phyloP scores from a whole-genome alignment of 352 stramenopile species.

The Pythium aphanidermatum region DNA sequence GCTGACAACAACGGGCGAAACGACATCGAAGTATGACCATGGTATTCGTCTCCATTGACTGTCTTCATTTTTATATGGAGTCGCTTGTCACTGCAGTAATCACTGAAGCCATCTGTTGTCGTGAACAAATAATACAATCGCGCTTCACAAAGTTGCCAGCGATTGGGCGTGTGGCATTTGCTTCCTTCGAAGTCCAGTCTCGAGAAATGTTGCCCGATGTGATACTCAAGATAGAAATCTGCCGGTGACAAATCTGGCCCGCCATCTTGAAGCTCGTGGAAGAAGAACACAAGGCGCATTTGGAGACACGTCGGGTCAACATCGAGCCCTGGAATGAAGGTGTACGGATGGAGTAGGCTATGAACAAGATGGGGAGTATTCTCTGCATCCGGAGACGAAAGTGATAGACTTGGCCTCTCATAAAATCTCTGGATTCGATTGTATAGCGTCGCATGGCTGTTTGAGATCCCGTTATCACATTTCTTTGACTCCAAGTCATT shows the following conservation, averaged over 20 bases:
- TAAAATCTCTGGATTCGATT: conserved; percentile 8
- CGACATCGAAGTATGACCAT: conserved; percentile 49
- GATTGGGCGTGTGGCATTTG: conserved; percentile 73
- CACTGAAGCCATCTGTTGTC: conserved; percentile 57
- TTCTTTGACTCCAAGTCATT: not conserved
- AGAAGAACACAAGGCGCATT: conserved; percentile 72
- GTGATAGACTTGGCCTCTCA: conserved; percentile 8
- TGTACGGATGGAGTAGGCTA: conserved; percentile 11
- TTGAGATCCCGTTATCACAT: too few relatives aligned
- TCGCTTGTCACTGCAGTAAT: conserved; percentile 59
- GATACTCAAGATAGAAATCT: conserved; percentile 77
- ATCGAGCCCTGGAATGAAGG: conserved; percentile 25
- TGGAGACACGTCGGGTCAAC: conserved; percentile 71
- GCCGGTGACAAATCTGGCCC: conserved; percentile 40
- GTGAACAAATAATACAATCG: conserved; percentile 62
- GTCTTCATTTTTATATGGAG: conserved; percentile 68
- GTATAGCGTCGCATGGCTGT: too few relatives aligned
- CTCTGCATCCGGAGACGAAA: conserved; percentile 6
- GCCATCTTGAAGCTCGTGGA: conserved; percentile 77
- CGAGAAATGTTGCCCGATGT: conserved; percentile 55
- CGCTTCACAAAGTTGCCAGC: conserved; percentile 77
- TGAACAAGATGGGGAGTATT: conserved; percentile 2
- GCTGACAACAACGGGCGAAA: conserved; percentile 45
- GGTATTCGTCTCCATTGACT: conserved; percentile 24
- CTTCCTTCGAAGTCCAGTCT: conserved; percentile 65